A percentile compares a stretch with the other conserved stretches of the same genome.
These are phyloP conservation scores for Calonectria montana DNA, from an alignment of 2,329 filamentous ascomycete species.

Conservation along the genomic window DNA sequence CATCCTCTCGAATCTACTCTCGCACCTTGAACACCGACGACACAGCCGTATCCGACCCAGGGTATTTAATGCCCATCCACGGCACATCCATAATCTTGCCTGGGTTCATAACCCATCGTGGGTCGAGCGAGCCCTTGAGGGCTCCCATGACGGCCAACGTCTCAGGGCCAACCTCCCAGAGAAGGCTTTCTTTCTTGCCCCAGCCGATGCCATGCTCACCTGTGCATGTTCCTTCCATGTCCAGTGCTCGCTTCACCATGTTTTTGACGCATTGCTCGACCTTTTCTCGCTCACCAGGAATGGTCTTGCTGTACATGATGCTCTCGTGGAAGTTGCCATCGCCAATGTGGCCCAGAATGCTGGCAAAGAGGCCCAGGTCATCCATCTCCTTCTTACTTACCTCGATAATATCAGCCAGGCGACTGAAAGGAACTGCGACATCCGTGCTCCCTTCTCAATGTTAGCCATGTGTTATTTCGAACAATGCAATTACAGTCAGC, in stretches of 20 bases:
- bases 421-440: constrained; percentile 83
- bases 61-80: constrained; percentile 43
- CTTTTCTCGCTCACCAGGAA: constrained; percentile 76
- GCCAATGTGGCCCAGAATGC: constrained; percentile 89
- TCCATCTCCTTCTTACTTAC: constrained; percentile 91
- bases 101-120: constrained; percentile 89
- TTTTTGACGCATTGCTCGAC: constrained; percentile 86
- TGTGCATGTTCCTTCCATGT: constrained; percentile 95
- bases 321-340: constrained; percentile 96
- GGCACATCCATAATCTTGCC: constrained; percentile 87
- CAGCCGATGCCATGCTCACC: constrained; percentile 89
- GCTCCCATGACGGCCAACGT: constrained; percentile 87
- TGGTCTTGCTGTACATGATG: constrained; percentile 84
- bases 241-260: constrained; percentile 90
- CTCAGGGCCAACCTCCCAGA: constrained; percentile 82
- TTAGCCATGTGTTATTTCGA: not conserved
- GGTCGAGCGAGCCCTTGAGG: constrained; percentile 86
- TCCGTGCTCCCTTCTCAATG: constrained; percentile 76
- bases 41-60: constrained; percentile 34
- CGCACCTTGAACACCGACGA: constrained; percentile 33
- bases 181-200: constrained; percentile 84
- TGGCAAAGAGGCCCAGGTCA: constrained; percentile 85
- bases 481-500: not conserved
- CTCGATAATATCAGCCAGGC: constrained; percentile 80
- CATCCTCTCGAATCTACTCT: constrained; percentile 16